Percentiles rank a stretch among this genome's conserved stretches.
phyloP scores from a whole-genome alignment of 2,329 filamentous ascomycete species.

The Hypoxylon sp. region DNA sequence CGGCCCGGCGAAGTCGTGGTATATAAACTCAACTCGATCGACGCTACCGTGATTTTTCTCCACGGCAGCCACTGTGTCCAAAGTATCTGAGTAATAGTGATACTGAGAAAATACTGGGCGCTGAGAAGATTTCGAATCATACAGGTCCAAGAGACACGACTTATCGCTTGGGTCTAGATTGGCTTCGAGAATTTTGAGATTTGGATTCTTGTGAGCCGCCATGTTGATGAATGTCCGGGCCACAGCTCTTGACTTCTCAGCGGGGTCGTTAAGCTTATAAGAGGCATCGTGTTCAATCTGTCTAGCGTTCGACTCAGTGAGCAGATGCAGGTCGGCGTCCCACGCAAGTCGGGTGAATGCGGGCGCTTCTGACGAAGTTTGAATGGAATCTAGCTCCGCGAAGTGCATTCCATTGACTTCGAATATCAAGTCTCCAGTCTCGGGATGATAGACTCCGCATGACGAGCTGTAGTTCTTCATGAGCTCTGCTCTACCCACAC shows the following conservation, averaged over 20 bases:
- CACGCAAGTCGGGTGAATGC: conserved; percentile 14
- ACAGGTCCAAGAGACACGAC: conserved; percentile 39
- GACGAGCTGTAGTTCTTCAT: no score
- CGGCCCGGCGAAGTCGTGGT: no score
- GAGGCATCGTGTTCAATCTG: no score
- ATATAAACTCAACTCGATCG: no score
- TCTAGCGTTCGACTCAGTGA: conserved; percentile 16
- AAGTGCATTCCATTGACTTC: conserved; percentile 36
- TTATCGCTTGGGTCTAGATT: conserved; percentile 38
- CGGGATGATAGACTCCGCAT: conserved; percentile 3
- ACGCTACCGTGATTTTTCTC: no score
- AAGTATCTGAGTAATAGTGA: conserved; percentile 19
- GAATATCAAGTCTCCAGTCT: conserved; percentile 34
- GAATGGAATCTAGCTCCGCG: not conserved
- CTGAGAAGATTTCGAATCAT: conserved; percentile 38
- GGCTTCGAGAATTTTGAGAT: conserved; percentile 46
- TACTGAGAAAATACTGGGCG: not conserved
- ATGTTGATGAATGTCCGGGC: conserved; percentile 42
- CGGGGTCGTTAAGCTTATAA: not conserved
- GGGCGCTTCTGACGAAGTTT: no score
- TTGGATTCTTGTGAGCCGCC: conserved; percentile 48
- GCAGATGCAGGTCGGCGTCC: conserved; percentile 38
- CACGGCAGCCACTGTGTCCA: no score
- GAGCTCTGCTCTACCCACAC: no score
- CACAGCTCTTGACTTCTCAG: not conserved